Evolutionary conservation across 2,329 filamentous ascomycete genomes (phyloP).

Genomic region (Thelonectria rubi): DNA sequence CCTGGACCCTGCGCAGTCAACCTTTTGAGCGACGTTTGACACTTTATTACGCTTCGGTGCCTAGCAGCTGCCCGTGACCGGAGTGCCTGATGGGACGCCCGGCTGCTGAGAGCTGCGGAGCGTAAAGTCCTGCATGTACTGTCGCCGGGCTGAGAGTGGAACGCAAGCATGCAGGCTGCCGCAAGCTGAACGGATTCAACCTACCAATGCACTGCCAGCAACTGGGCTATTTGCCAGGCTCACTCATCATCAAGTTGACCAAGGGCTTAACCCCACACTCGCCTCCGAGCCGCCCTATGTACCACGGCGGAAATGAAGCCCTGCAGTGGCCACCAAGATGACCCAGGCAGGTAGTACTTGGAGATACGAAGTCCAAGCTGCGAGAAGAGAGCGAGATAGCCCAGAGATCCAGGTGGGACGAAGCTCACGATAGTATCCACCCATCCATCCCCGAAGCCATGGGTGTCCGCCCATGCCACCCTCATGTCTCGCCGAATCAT

Average conservation of each 20-base stretch:
- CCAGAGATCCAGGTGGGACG: conserved; percentile 11
- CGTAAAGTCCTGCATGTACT: not conserved
- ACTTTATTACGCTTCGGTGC: conserved; percentile 1
- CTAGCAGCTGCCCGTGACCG: not conserved
- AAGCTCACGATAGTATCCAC: not conserved
- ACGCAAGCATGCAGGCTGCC: not conserved
- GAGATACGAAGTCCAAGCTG: not conserved
- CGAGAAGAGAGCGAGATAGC: not conserved
- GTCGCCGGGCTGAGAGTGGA: not conserved
- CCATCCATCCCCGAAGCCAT: conserved; percentile 12
- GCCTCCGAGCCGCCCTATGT: not conserved
- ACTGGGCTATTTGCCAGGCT: conserved; percentile 7
- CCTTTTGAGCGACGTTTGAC: conserved; percentile 2
- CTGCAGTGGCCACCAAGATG: not conserved
- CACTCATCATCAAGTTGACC: not conserved
- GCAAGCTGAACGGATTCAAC: not conserved
- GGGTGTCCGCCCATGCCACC: conserved; percentile 10
- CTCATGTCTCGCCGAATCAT: conserved; percentile 12
- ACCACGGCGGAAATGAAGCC: conserved; percentile 3
- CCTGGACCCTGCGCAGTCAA: conserved; percentile 4
- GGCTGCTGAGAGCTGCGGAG: not conserved
- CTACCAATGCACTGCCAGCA: not conserved
- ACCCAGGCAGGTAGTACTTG: not conserved
- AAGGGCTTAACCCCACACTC: not conserved
- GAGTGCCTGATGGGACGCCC: not conserved